These are phyloP conservation scores for Thuidium tamariscinum DNA, from an alignment of 225 moss, liverwort and hornwort genomes.

Conservation along the genomic window DNA sequence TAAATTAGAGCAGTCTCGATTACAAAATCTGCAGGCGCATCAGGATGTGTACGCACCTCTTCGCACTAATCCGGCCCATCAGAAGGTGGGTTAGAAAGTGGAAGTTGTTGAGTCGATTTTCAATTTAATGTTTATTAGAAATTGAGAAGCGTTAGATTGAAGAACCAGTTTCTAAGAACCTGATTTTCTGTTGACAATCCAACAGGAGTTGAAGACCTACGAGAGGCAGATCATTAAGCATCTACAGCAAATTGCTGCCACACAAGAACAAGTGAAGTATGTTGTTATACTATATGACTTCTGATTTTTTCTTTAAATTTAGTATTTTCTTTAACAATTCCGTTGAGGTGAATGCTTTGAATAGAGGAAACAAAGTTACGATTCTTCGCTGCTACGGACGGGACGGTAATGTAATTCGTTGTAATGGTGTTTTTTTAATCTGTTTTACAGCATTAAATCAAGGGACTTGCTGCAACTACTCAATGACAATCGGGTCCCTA, in stretches of 20 bases:
- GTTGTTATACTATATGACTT: neutral
- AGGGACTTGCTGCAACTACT: conserved; percentile 64
- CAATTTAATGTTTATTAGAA: neutral
- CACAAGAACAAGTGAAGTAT: conserved; percentile 91
- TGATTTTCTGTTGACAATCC: neutral
- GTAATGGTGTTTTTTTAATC: neutral
- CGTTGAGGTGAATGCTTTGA: neutral
- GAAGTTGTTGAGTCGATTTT: neutral
- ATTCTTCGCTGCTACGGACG: neutral
- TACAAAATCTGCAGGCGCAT: conserved; percentile 45
- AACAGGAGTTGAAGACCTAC: conserved; percentile 66
- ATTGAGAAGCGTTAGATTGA: neutral
- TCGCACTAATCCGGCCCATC: conserved; percentile 43
- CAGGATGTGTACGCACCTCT: conserved; percentile 49
- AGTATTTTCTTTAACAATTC: neutral
- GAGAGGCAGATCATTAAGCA: conserved; percentile 76
- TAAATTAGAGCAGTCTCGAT: conserved; percentile 51
- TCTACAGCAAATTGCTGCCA: conserved; percentile 86
- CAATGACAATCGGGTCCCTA: conserved; percentile 39
- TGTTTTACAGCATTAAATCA: conserved; percentile 61
- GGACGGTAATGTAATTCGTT: neutral
- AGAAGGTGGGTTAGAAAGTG: conserved; percentile 49
- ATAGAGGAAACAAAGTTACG: neutral
- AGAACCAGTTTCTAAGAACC: neutral
- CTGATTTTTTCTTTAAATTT: neutral